Conservation (phyloP, 805 yeast species). For the Kodamaea kakaduensis region DNA sequence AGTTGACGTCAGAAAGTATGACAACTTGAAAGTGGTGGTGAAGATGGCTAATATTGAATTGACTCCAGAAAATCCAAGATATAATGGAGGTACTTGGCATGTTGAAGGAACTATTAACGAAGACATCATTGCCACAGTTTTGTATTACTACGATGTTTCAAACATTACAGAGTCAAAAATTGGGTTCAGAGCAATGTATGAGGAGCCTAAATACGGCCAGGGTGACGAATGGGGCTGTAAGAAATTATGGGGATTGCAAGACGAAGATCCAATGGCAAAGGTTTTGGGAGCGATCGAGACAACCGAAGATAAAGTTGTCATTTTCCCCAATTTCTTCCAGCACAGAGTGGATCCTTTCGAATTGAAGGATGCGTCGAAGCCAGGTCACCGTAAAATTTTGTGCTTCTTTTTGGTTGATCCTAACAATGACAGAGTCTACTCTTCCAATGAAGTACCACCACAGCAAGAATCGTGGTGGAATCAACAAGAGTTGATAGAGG, state of each 20-base stretch:
- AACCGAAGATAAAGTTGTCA: conserved; percentile 24
- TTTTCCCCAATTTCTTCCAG: conserved; percentile 38
- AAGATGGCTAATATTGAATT: conserved; percentile 39
- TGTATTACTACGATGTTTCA: conserved; percentile 39
- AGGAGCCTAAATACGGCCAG: conserved; percentile 35
- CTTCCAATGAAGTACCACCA: conserved; percentile 34
- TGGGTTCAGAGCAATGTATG: conserved; percentile 25
- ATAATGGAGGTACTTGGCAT: conserved; percentile 42
- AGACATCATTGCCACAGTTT: conserved; percentile 38
- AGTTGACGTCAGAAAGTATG: conserved; percentile 15
- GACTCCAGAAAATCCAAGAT: conserved; percentile 37
- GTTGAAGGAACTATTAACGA: conserved; percentile 41
- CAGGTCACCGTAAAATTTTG: conserved; percentile 37
- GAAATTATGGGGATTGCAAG: conserved; percentile 26
- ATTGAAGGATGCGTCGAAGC: conserved; percentile 30
- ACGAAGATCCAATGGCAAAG: conserved; percentile 23
- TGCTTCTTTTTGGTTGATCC: conserved; percentile 41
- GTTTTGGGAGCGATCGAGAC: conserved; percentile 25
- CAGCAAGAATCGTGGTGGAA: conserved; percentile 35
- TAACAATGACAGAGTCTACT: conserved; percentile 21
- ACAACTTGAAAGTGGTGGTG: conserved; percentile 32
- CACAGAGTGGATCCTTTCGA: conserved; percentile 39
- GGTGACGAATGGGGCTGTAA: conserved; percentile 23
- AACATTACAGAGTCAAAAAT: conserved; percentile 34
- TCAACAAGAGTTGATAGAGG: conserved; percentile 12